Conservation (phyloP, 2,329 filamentous ascomycete species). For the Epichloe gansuensis region DNA sequence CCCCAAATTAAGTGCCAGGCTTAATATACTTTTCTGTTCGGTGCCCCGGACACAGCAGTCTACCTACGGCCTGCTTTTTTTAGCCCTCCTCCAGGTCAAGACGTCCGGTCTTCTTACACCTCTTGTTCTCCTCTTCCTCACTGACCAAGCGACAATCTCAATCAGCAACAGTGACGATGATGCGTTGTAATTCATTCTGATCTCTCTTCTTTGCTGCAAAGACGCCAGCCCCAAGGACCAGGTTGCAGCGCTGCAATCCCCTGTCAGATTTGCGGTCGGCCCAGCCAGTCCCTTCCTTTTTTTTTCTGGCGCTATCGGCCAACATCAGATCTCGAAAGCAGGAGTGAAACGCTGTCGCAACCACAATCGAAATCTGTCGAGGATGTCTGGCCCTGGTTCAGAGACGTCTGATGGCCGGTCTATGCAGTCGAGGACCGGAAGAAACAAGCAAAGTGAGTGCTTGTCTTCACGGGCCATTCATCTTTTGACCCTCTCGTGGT, state of each 20-base stretch:
- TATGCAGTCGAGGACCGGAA: slow-evolving; percentile 64
- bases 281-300: slow-evolving; percentile 3
- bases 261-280: slow-evolving; percentile 6
- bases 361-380: slow-evolving; percentile 7
- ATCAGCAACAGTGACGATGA: slow-evolving; percentile 6
- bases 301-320: not conserved
- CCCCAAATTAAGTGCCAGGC: slow-evolving; percentile 3
- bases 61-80: slow-evolving; percentile 3
- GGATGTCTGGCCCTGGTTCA: slow-evolving; percentile 24
- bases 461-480: slow-evolving; percentile 4
- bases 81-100: slow-evolving; percentile 4
- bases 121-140: slow-evolving; percentile 3
- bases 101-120: slow-evolving; percentile 4
- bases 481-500: not conserved
- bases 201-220: slow-evolving; percentile 7
- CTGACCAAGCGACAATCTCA: slow-evolving; percentile 2
- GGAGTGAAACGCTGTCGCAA: not conserved
- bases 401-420: slow-evolving; percentile 32
- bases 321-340: slow-evolving; percentile 1
- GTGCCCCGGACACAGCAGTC: slow-evolving; percentile 8
- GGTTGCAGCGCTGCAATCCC: slow-evolving; percentile 5
- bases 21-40: slow-evolving; percentile 5
- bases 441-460: slow-evolving; percentile 66
- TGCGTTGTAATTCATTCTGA: slow-evolving; percentile 9
- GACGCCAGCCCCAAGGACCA: slow-evolving; percentile 6